Evolutionary conservation across 2,329 filamentous ascomycete species (phyloP).

Genomic region (Penicillium sp.): DNA sequence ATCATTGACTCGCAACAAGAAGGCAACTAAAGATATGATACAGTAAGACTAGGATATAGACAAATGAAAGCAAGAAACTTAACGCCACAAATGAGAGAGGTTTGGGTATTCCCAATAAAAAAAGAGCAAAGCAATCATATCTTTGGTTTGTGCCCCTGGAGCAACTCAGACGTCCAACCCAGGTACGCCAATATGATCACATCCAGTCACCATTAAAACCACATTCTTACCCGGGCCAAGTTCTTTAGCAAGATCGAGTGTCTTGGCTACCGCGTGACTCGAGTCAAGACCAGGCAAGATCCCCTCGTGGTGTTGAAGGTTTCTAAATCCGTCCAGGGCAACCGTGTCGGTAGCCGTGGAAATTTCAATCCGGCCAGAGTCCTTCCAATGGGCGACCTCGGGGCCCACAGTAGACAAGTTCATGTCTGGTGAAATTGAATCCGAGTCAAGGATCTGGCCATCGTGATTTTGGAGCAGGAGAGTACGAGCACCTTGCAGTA

Average conservation of each 20-base stretch:
- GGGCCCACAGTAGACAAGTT: conserved; percentile 27
- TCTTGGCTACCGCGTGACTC: conserved; percentile 25
- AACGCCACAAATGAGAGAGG: not conserved
- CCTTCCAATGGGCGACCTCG: conserved; percentile 28
- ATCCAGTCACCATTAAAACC: conserved; percentile 26
- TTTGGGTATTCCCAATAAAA: not conserved
- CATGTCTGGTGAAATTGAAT: conserved; percentile 28
- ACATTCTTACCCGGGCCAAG: conserved; percentile 26
- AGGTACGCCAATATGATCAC: conserved; percentile 19
- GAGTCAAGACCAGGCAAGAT: conserved; percentile 25
- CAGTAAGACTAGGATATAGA: not conserved
- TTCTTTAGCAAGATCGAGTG: conserved; percentile 18
- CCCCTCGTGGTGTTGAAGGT: conserved; percentile 24
- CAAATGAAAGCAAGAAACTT: not conserved
- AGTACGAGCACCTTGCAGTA: conserved; percentile 28
- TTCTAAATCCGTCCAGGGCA: conserved; percentile 30
- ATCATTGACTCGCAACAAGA: not conserved
- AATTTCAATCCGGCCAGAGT: conserved; percentile 27
- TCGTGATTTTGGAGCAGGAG: conserved; percentile 25
- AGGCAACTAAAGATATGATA: not conserved
- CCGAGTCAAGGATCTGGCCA: conserved; percentile 25
- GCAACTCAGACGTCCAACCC: conserved; percentile 12
- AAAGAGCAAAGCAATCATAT: not conserved
- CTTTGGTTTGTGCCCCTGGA: not conserved
- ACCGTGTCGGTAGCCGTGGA: conserved; percentile 25